Conservation (phyloP, 1,139 yeast species). For the Candida glucosophila region DNA sequence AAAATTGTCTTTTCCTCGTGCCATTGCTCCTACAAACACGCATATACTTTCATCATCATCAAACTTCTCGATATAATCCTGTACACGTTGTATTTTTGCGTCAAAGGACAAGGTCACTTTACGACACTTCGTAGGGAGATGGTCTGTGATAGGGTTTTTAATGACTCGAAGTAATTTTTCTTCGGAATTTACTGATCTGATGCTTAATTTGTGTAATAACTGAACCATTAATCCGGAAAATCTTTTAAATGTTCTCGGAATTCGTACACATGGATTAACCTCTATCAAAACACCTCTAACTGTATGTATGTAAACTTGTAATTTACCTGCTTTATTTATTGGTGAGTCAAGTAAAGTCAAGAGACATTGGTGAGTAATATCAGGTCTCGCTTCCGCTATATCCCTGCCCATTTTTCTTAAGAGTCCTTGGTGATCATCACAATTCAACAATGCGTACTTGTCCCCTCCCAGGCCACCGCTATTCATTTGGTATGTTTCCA, state of each 20-base stretch:
- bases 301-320: slow-evolving; percentile 94
- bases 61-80: slow-evolving; percentile 74
- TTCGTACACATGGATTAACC: slow-evolving; percentile 92
- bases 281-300: slow-evolving; percentile 91
- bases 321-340: slow-evolving; percentile 90
- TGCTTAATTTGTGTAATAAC: slow-evolving; percentile 81
- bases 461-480: slow-evolving; percentile 78
- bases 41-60: slow-evolving; percentile 90
- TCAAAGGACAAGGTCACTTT: slow-evolving; percentile 92
- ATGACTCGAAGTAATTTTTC: slow-evolving; percentile 89
- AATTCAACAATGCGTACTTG: slow-evolving; percentile 83
- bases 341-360: slow-evolving; percentile 92
- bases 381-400: slow-evolving; percentile 97
- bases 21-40: slow-evolving; percentile 99
- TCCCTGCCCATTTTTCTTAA: slow-evolving; percentile 94
- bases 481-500: slow-evolving; percentile 86
- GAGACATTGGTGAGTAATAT: slow-evolving; percentile 92
- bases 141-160: slow-evolving; percentile 95
- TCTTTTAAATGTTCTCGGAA: slow-evolving; percentile 96
- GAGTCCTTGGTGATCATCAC: slow-evolving; percentile 97
- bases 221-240: slow-evolving; percentile 98
- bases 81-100: slow-evolving; percentile 80
- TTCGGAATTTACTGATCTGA: slow-evolving; percentile 89
- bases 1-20: slow-evolving; percentile 93
- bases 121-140: slow-evolving; percentile 90